Conservation (phyloP, 768 basidiomycete genomes). For the Cytidiella melzeri region DNA sequence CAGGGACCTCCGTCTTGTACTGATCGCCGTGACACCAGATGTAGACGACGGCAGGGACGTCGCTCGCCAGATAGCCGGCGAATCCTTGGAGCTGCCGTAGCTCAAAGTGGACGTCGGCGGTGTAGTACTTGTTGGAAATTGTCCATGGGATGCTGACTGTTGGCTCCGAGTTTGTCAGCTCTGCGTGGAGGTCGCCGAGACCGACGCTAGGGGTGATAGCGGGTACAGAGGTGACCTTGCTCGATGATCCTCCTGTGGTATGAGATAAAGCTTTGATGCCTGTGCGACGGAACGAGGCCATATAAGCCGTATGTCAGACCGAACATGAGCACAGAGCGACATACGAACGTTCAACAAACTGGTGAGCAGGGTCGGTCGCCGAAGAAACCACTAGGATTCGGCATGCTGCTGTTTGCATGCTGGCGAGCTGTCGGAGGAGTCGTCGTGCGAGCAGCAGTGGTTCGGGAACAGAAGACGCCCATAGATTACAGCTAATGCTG, state of each 20-base stretch:
- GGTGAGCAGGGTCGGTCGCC: slow-evolving; percentile 17
- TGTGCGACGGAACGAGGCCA: slow-evolving; percentile 4
- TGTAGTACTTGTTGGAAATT: slow-evolving; percentile 77
- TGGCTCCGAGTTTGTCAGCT: background rate
- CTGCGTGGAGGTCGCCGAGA: background rate
- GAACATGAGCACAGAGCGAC: slow-evolving; percentile 5
- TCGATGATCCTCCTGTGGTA: background rate
- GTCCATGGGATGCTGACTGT: slow-evolving; percentile 56
- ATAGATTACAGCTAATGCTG: no score
- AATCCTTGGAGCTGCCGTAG: slow-evolving; percentile 41
- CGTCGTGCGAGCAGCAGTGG: no score
- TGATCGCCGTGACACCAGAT: slow-evolving; percentile 63
- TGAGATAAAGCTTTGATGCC: slow-evolving; percentile 18
- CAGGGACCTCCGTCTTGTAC: slow-evolving; percentile 50
- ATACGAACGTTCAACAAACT: slow-evolving; percentile 21
- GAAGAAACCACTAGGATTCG: slow-evolving; percentile 23
- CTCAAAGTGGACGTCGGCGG: slow-evolving; percentile 67
- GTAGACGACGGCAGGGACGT: slow-evolving; percentile 67
- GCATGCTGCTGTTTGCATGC: slow-evolving; percentile 11
- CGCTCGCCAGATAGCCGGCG: slow-evolving; percentile 33
- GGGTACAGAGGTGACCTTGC: slow-evolving; percentile 5
- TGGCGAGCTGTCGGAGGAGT: no score
- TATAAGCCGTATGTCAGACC: background rate
- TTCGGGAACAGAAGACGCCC: no score
- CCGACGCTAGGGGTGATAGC: background rate